Evolutionary conservation across 345 rosid genomes (phyloP).

Genomic region (Bruguiera parviflora): DNA sequence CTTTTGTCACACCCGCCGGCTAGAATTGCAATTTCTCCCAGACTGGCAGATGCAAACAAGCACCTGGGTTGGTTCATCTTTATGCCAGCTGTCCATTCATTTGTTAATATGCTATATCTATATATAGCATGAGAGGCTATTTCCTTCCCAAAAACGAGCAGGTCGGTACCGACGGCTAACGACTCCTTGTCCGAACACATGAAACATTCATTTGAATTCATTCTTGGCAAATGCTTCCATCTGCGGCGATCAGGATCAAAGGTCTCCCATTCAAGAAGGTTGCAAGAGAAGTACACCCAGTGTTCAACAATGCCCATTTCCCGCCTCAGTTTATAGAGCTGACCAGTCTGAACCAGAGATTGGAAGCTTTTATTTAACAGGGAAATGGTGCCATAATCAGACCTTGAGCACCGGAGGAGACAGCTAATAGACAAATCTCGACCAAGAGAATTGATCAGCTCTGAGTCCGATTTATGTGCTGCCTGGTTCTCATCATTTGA

Average conservation of each 20-base stretch:
- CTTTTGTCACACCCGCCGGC: slow-evolving; percentile 73
- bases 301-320: slow-evolving; percentile 36
- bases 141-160: slow-evolving; percentile 41
- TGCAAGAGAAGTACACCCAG: slow-evolving; percentile 82
- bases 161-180: slow-evolving; percentile 43
- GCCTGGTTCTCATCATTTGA: slow-evolving; percentile 15
- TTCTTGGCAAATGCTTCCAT: slow-evolving; percentile 69
- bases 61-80: slow-evolving; percentile 57
- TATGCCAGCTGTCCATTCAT: slow-evolving; percentile 38
- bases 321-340: slow-evolving; percentile 36
- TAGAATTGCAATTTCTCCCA: slow-evolving; percentile 58
- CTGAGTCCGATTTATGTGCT: slow-evolving; percentile 36
- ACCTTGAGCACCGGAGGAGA: slow-evolving; percentile 58
- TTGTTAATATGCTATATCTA: slow-evolving; percentile 38
- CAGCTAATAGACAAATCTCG: slow-evolving; percentile 60
- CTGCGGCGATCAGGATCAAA: slow-evolving; percentile 56
- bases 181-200: slow-evolving; percentile 46
- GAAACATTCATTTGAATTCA: slow-evolving; percentile 43
- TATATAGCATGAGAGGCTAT: slow-evolving; percentile 28
- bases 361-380: slow-evolving; percentile 34
- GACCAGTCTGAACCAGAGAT: slow-evolving; percentile 29
- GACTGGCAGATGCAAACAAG: slow-evolving; percentile 71
- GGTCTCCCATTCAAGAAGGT: slow-evolving; percentile 69
- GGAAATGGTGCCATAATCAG: slow-evolving; percentile 39
- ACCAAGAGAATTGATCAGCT: slow-evolving; percentile 54